These are phyloP conservation scores for Aspergillus viridinutans DNA, from an alignment of 2,329 filamentous ascomycete species.

Conservation along the genomic window DNA sequence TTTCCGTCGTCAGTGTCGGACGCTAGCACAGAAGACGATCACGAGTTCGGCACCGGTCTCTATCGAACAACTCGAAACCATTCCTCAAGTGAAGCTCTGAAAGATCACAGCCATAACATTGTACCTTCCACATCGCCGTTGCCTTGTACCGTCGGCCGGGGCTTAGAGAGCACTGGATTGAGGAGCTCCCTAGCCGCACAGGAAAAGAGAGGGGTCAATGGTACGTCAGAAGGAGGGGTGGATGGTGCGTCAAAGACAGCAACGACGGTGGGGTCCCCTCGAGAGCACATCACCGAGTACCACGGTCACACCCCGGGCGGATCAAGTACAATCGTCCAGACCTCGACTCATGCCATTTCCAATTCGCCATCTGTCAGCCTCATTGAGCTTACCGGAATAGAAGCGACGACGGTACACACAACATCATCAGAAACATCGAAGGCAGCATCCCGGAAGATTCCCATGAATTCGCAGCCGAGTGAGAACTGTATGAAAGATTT, in stretches of 20 bases:
- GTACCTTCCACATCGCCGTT: slow-evolving; percentile 3
- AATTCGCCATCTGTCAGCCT: neutral
- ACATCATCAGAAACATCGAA: neutral
- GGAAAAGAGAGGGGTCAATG: neutral
- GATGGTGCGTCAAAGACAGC: neutral
- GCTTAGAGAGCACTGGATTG: neutral
- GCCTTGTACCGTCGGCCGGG: neutral
- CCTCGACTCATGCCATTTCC: neutral
- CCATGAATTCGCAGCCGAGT: neutral
- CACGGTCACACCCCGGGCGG: too few species aligned
- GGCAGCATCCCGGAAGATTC: neutral
- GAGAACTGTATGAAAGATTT: neutral
- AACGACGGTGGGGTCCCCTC: neutral
- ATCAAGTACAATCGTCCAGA: neutral
- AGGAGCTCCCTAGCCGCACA: neutral
- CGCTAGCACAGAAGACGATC: slow-evolving; percentile 26
- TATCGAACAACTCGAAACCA: slow-evolving; percentile 21
- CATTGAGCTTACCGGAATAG: neutral
- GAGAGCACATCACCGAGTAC: neutral
- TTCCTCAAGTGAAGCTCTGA: slow-evolving; percentile 5
- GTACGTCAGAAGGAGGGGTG: neutral
- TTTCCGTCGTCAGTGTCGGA: slow-evolving; percentile 23
- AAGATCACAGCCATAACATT: slow-evolving; percentile 3
- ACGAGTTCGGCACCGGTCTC: slow-evolving; percentile 24
- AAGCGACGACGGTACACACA: neutral